These are phyloP conservation scores for Suillus placidus DNA, from an alignment of 768 basidiomycete genomes.

Conservation along the genomic window DNA sequence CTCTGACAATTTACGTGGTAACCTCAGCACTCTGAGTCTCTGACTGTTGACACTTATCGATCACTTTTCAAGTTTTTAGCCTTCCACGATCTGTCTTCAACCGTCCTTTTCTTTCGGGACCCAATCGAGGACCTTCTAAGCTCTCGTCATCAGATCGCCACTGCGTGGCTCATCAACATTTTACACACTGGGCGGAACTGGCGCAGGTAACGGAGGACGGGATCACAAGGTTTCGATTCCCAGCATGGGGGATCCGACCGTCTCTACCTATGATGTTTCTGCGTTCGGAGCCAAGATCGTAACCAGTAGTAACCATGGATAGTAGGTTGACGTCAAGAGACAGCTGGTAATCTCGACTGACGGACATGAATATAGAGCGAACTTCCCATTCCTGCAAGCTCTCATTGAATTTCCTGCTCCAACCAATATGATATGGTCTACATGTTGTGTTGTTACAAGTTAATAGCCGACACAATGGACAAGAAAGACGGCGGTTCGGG, in stretches of 20 bases:
- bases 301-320: not conserved
- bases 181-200: not conserved
- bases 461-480: not conserved
- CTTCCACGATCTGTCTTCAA: not conserved
- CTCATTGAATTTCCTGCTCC: not conserved
- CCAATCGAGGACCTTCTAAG: not conserved
- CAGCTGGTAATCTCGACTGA: not conserved
- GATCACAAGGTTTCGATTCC: too few relatives aligned
- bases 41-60: not conserved
- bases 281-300: not conserved
- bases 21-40: not conserved
- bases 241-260: not conserved
- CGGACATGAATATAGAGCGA: conserved; percentile 2
- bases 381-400: not conserved
- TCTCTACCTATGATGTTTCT: not conserved
- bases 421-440: not conserved
- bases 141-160: not conserved
- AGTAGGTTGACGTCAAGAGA: conserved; percentile 1
- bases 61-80: conserved; percentile 2
- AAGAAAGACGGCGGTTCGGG: not conserved
- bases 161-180: not conserved
- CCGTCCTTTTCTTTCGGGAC: not conserved
- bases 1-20: not conserved
- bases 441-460: not conserved
- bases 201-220: not conserved